A percentile compares a stretch with the other conserved stretches of the same genome.
phyloP scores from a whole-genome alignment of 106 monocot genomes.

The Cymbidium sinense region DNA sequence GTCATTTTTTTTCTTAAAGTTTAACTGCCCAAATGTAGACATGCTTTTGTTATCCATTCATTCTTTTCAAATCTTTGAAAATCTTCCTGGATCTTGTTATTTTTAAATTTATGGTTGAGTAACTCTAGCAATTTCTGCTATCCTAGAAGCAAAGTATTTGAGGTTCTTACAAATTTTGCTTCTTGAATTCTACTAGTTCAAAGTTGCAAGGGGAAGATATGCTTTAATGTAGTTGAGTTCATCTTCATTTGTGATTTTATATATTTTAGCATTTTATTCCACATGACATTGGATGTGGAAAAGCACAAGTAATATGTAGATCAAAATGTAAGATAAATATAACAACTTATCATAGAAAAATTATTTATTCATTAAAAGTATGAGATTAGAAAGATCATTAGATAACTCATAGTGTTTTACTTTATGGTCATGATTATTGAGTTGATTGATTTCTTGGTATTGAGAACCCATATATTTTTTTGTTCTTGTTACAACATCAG shows the following conservation, averaged over 20 bases:
- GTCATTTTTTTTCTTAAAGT: neutral
- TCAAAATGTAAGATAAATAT: neutral
- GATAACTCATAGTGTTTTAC: neutral
- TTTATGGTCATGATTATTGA: neutral
- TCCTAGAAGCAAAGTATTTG: neutral
- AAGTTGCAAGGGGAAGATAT: neutral
- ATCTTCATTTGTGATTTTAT: neutral
- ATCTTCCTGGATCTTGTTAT: neutral
- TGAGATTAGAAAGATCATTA: neutral
- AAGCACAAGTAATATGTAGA: neutral
- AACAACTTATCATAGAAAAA: neutral
- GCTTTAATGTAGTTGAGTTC: neutral
- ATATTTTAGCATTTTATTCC: neutral
- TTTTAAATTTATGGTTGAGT: neutral
- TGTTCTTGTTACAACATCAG: too few relatives aligned
- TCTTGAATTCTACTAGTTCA: neutral
- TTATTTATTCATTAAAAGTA: neutral
- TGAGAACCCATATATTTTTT: too few relatives aligned
- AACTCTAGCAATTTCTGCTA: neutral
- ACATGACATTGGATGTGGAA: neutral
- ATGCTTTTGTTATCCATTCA: neutral
- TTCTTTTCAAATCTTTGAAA: neutral
- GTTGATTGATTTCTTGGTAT: neutral
- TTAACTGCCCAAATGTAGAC: neutral
- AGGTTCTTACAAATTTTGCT: neutral